Base-by-base conservation (phyloP, 2,329 filamentous ascomycete species). In the Fonsecaea monophora region DNA sequence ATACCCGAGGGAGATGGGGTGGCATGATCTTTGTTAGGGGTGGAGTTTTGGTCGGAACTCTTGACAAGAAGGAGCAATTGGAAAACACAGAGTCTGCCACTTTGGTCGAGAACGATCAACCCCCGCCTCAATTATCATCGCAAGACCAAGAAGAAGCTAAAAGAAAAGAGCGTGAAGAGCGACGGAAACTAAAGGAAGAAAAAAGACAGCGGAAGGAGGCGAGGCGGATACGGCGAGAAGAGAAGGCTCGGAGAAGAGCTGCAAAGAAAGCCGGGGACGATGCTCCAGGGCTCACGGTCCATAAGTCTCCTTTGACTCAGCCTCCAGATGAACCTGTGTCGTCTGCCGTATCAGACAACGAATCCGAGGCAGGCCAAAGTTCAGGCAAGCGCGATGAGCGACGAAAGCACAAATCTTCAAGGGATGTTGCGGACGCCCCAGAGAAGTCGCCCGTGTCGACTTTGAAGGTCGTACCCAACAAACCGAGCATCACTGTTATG, bases 21-120 rank as follows among this genome's bases (percentile, higher is more conserved):
- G 84, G 86, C 9, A 92, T 97, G 84, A 87, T 89, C 57, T 99
- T 99, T 78, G 90, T 99, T 30, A 88, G 85, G 66, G 95, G 92
- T n/a, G 95, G 94, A 0, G 85, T 93, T 64, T 75, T 90, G 69
- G 83, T 86, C 4, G 87, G 87, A 12, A 86, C 88, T 67, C 18
- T 64, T 38, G 55, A 62, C n/a, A 54, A 64, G 38, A 55, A 85
- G 74, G 81, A 84, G 32, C 45, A 38, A 37, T 82, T 10, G 18
- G 12, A 88, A 30, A 86, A 85, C 38, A 42, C 38, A 37, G 56
- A 32, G n/a, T 32, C 8, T 13, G 10, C 18, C 10, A 18, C 3
- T 50, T 25, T 50, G 42, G 5, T 9, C 9, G 82, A 84, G 72
- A 82, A 83, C 48, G n/a, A 60, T 5, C 8, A 12, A 5, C 7